Percentiles rank a stretch among this genome's conserved stretches.
These are phyloP conservation scores for Dillenia suffruticosa DNA, from an alignment of 164 flowering plant species.

Conservation along the genomic window DNA sequence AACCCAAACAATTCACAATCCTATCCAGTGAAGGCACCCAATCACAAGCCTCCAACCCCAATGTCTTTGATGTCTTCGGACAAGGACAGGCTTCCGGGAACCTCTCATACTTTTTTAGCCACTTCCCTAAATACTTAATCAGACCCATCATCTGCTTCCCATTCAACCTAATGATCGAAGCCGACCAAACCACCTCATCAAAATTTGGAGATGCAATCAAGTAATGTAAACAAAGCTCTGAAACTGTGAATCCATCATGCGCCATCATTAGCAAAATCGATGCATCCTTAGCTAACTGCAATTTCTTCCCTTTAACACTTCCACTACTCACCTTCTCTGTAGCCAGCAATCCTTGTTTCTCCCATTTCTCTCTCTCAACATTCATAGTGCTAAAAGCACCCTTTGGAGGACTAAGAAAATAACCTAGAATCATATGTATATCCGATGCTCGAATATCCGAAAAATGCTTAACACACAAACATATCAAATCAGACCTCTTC, in stretches of 20 bases:
- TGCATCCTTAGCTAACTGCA: constrained; percentile 47
- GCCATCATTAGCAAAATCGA: constrained; percentile 70
- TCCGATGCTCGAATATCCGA: constrained; percentile 44
- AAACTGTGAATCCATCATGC: constrained; percentile 59
- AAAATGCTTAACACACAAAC: constrained; percentile 49
- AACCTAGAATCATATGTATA: constrained; percentile 50
- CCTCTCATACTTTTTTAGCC: constrained; percentile 82
- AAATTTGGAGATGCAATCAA: constrained; percentile 45
- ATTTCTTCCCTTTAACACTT: constrained; percentile 18
- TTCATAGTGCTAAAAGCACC: constrained; percentile 29
- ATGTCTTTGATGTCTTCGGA: constrained; percentile 28
- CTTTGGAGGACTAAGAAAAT: constrained; percentile 46
- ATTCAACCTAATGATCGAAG: constrained; percentile 50
- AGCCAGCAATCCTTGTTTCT: constrained; percentile 51
- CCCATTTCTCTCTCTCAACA: constrained; percentile 67
- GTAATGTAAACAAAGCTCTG: constrained; percentile 82
- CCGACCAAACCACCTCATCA: constrained; percentile 58
- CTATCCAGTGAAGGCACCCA: constrained; percentile 73
- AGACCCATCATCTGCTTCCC: constrained; percentile 53
- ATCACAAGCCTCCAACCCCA: constrained; percentile 54
- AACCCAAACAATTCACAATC: constrained; percentile 48
- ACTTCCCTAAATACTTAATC: constrained; percentile 67
- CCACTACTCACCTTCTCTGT: constrained; percentile 35
- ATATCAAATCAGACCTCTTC: constrained; percentile 51
- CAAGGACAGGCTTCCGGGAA: constrained; percentile 74